Evolutionary conservation across 768 basidiomycete species (phyloP).

Genomic region (Austroboletus festivus): DNA sequence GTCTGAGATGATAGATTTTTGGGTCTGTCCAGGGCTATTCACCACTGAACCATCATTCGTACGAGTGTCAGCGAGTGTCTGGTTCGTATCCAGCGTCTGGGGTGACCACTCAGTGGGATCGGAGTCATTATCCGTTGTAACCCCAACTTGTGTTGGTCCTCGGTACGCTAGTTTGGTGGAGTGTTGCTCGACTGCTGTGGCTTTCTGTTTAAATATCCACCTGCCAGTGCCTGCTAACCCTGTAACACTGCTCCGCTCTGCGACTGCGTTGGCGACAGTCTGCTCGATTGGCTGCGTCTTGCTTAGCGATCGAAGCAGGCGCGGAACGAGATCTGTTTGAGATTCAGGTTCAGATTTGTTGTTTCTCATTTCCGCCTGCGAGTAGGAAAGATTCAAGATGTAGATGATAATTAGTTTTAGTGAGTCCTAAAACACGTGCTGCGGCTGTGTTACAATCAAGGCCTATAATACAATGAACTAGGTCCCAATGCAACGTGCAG

Average conservation of each 20-base stretch:
- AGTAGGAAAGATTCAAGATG: neutral
- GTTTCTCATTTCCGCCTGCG: conserved; percentile 1
- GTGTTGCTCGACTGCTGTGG: conserved; percentile 8
- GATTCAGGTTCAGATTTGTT: neutral
- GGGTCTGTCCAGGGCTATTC: too few relatives aligned
- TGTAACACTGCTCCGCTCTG: conserved; percentile 6
- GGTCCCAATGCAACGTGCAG: conserved; percentile 63
- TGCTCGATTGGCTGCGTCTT: conserved; percentile 19
- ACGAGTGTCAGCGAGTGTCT: conserved; percentile 7
- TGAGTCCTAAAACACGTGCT: neutral
- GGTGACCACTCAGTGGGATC: conserved; percentile 7
- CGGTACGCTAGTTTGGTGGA: conserved; percentile 19
- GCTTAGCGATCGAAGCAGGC: conserved; percentile 19
- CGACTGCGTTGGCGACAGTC: conserved; percentile 1
- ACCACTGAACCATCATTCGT: conserved; percentile 3
- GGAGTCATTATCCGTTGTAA: conserved; percentile 1
- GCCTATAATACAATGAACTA: conserved; percentile 10
- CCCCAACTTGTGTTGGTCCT: neutral
- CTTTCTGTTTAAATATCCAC: conserved; percentile 16
- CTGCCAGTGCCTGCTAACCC: too few relatives aligned
- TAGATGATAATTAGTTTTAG: too few relatives aligned
- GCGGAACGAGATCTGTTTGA: conserved; percentile 6
- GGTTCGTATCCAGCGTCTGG: conserved; percentile 1
- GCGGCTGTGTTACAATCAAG: conserved; percentile 14
- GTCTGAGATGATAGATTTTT: conserved; percentile 31